Percentiles rank a stretch among this genome's conserved stretches.
phyloP scores from a whole-genome alignment of 768 basidiomycete species.

The Baorangia bicolor region DNA sequence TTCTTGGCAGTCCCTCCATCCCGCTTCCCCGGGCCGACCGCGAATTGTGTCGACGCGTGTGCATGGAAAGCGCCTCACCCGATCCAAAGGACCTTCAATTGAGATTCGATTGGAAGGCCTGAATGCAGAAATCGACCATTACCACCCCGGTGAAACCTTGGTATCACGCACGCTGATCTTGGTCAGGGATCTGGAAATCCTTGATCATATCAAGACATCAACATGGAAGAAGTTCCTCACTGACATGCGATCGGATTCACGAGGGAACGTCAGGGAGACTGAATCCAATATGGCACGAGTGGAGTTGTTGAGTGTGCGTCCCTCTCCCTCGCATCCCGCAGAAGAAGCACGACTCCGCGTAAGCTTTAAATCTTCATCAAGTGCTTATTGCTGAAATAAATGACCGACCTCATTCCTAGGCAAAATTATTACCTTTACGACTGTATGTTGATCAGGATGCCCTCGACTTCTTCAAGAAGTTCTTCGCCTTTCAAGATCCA shows the following conservation, averaged over 20 bases:
- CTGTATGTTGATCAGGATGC: slow-evolving; percentile 98
- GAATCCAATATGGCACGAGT: slow-evolving; percentile 92
- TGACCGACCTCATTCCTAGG: slow-evolving; percentile 42
- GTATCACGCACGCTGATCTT: slow-evolving; percentile 68
- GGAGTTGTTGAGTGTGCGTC: slow-evolving; percentile 72
- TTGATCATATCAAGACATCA: slow-evolving; percentile 97
- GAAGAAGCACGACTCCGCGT: slow-evolving; percentile 79
- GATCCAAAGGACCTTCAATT: slow-evolving; percentile 78
- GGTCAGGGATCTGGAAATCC: slow-evolving; percentile 76
- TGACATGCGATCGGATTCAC: slow-evolving; percentile 76
- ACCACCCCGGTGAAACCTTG: slow-evolving; percentile 49
- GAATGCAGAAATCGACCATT: slow-evolving; percentile 66
- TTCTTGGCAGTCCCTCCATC: slow-evolving; percentile 87
- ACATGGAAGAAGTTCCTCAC: slow-evolving; percentile 99
- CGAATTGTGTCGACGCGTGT: slow-evolving; percentile 38
- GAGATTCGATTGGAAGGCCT: slow-evolving; percentile 75
- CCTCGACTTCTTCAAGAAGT: slow-evolving; percentile 95
- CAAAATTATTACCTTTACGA: slow-evolving; percentile 85
- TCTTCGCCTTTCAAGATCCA: slow-evolving; percentile 84
- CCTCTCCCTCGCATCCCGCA: slow-evolving; percentile 61
- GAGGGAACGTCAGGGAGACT: slow-evolving; percentile 87
- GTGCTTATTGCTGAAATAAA: slow-evolving; percentile 1
- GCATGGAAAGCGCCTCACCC: slow-evolving; percentile 59
- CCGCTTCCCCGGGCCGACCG: slow-evolving; percentile 44
- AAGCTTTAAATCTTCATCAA: neutral